Conservation (phyloP, 2,329 filamentous ascomycete species). For the Verticillium isaacii region DNA sequence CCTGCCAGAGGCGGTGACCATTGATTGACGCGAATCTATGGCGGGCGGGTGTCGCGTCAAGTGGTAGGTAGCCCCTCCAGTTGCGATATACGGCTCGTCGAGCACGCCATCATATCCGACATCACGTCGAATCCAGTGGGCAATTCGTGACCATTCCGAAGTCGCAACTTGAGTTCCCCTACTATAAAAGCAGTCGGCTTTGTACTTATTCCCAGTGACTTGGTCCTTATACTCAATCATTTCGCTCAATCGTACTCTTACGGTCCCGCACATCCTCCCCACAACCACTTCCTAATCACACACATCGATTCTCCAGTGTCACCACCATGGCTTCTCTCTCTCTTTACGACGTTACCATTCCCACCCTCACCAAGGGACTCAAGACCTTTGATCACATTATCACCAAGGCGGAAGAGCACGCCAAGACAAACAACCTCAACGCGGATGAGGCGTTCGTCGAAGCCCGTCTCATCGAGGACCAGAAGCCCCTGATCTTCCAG, state of each 20-base stretch:
- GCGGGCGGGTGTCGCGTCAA: not conserved
- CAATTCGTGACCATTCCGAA: not conserved
- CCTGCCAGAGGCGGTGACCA: not conserved
- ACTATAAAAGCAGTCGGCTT: not conserved
- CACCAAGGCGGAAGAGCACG: conserved; percentile 21
- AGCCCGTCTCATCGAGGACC: conserved; percentile 24
- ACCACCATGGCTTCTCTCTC: conserved; percentile 20
- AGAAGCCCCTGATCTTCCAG: conserved; percentile 30
- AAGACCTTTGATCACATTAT: conserved; percentile 22
- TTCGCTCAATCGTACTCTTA: not conserved
- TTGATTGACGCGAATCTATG: not conserved
- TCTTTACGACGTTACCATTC: conserved; percentile 23
- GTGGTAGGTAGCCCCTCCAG: not conserved
- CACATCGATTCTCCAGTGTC: not conserved
- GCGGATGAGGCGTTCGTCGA: conserved; percentile 14
- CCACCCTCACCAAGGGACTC: conserved; percentile 18
- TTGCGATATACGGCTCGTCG: not conserved
- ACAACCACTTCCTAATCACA: not conserved
- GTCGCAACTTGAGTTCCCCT: not conserved
- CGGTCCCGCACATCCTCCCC: not conserved
- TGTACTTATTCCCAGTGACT: not conserved
- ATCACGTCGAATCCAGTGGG: not conserved
- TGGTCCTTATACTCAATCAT: not conserved
- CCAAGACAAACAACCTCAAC: conserved; percentile 19
- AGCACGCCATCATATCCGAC: not conserved